Conservation (phyloP, 441 rosid genomes). For the Rhodomyrtus psidioides region DNA sequence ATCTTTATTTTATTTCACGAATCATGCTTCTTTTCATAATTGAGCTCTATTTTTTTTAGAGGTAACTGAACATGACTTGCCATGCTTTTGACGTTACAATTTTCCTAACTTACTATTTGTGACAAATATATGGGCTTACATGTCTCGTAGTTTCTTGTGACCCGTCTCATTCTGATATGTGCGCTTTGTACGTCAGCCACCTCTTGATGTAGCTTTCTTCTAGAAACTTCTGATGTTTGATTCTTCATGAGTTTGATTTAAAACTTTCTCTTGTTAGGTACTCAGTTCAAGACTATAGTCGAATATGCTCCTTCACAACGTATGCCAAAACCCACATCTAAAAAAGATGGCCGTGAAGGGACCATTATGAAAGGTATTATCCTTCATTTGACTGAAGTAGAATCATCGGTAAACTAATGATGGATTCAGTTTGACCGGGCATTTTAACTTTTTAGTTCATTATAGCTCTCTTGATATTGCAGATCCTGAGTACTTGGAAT, state of each 20-base stretch:
- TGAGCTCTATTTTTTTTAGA: not conserved
- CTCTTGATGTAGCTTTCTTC: not conserved
- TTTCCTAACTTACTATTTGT: not conserved
- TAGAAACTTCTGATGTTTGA: not conserved
- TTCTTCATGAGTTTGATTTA: not conserved
- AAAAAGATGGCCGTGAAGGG: slow-evolving; percentile 76
- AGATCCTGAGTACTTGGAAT: slow-evolving; percentile 79
- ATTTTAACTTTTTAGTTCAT: not conserved
- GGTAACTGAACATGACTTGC: not conserved
- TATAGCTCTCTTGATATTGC: slow-evolving; percentile 15
- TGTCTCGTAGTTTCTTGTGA: not conserved
- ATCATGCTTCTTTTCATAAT: not conserved
- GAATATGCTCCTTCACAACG: slow-evolving; percentile 77
- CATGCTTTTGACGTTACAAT: not conserved
- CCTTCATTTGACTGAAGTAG: not conserved
- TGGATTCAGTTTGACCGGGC: not conserved
- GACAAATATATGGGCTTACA: not conserved
- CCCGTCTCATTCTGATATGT: not conserved
- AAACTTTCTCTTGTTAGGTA: slow-evolving; percentile 29
- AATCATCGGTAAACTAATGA: not conserved
- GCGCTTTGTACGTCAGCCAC: not conserved
- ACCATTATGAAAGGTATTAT: slow-evolving; percentile 44
- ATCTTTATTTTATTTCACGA: not conserved
- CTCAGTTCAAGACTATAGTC: slow-evolving; percentile 53
- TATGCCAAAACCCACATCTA: slow-evolving; percentile 50